Evolutionary conservation across 208 protist genomes (phyloP), one percentile per base, ranked within the genome.

Genomic region (Porcisia hertigi): DNA sequence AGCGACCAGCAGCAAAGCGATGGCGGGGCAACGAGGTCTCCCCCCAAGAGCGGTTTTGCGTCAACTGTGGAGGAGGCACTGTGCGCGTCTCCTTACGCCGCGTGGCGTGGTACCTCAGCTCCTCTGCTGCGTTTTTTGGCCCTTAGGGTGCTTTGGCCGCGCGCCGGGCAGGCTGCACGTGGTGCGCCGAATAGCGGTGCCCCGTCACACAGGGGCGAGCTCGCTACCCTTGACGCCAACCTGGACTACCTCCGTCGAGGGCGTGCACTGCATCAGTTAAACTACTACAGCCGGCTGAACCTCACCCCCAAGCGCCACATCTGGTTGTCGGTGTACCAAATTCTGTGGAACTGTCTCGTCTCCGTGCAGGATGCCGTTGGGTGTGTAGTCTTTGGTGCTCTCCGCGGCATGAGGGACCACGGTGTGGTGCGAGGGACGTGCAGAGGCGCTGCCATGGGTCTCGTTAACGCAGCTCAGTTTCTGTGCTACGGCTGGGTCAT

Each of bases 211-310:
- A 54, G 60, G 69, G 59, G 53, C 53, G 86, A 70, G 36, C 66
- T 93, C 18, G 80, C 77, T 0, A 91, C 86, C 30, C 71, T 81
- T 30, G 76, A 82, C 6, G 76, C 73, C 2, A 84, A 95, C 62
- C 65, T 96, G 12, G 90, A 94, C 73, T 91, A 95, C 77, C 71
- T 96, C 11, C 87, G 87, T 23, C 88, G 82, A 1, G 82, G 82
- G 23, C 81, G 87, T 20, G 69, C 74, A 18, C 73, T 94, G 25
- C 86, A 95, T 63, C 81, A 82, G 47, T 69, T 97, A 41, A 93
- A 94, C 81, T 94, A 93, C 84, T 95, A 97, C 80, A 87, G 85
- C 53, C 84, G 91, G 4, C 79, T 97, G 49, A 93, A 89, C 74
- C 71, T 97, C 39, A 92, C 74, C 23, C 93, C 93, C 5, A 94